Conservation (phyloP, 208 protist genomes). For the Leishmania tropica region DNA sequence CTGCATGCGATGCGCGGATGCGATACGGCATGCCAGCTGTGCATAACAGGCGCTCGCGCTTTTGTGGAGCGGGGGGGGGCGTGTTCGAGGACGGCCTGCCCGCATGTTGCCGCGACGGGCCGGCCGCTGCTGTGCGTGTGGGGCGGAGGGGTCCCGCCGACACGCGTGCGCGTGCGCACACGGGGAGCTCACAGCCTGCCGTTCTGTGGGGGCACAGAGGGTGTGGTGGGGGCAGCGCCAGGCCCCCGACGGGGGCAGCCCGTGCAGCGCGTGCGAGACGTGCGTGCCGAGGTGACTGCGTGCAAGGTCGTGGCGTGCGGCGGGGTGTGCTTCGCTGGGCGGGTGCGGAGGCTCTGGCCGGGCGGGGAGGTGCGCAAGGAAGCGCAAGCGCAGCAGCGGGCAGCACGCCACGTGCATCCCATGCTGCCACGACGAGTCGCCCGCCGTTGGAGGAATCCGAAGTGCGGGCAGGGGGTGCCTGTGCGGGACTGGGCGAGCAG, state of each 20-base stretch:
- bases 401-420: not conserved
- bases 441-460: not conserved
- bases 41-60: not conserved
- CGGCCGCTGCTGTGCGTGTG: too few relatives aligned
- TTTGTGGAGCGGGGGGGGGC: not conserved
- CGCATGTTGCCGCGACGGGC: too few relatives aligned
- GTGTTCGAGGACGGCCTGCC: too few relatives aligned
- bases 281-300: not conserved
- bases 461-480: not conserved
- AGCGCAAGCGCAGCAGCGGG: not conserved
- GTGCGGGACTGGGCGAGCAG: not conserved
- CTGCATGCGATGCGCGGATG: not conserved
- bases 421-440: not conserved
- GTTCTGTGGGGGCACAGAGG: too few relatives aligned
- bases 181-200: too few relatives aligned
- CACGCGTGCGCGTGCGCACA: too few relatives aligned
- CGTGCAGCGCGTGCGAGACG: not conserved
- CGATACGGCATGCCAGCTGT: not conserved
- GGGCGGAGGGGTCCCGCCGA: too few relatives aligned
- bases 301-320: not conserved
- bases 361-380: not conserved
- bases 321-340: not conserved
- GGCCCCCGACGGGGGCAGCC: too few relatives aligned
- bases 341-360: not conserved
- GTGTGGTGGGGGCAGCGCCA: not conserved